Conservation (phyloP, 176 grass and related monocot genomes). For the Carex scoparia region DNA sequence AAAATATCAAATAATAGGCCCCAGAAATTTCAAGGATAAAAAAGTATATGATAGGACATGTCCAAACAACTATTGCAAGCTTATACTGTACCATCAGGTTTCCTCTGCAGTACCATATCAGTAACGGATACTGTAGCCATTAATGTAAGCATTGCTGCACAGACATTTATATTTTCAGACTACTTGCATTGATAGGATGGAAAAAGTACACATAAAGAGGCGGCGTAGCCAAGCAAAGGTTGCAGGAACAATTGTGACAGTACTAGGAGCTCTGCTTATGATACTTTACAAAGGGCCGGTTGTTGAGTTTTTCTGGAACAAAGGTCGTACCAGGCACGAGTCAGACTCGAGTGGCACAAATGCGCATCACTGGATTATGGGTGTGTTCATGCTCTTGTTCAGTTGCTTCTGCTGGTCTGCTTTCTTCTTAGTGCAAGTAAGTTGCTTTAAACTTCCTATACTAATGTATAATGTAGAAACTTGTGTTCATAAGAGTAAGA, state of each 20-base stretch:
- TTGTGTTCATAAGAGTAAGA: neutral
- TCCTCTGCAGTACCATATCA: neutral
- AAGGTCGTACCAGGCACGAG: constrained; percentile 11
- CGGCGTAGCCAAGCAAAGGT: constrained; percentile 63
- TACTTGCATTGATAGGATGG: constrained; percentile 40
- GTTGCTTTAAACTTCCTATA: neutral
- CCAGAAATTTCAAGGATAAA: neutral
- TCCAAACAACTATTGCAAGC: neutral
- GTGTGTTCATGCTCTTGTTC: constrained; percentile 64
- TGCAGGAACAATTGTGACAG: constrained; percentile 58
- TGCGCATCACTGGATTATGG: constrained; percentile 55
- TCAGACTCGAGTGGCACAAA: constrained; percentile 18
- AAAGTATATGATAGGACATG: neutral
- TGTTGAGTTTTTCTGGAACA: constrained; percentile 55
- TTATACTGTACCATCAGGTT: neutral
- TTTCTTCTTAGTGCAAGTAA: constrained; percentile 85
- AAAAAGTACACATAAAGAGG: constrained; percentile 62
- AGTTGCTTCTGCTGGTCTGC: constrained; percentile 87
- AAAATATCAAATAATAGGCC: neutral
- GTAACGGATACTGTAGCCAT: neutral
- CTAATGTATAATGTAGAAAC: neutral
- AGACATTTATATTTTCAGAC: neutral
- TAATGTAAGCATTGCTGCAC: neutral
- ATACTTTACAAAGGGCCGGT: constrained; percentile 66
- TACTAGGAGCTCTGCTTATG: constrained; percentile 66